Base-by-base conservation (phyloP, 1,139 yeast genomes). In the Geotrichum bryndzae region DNA sequence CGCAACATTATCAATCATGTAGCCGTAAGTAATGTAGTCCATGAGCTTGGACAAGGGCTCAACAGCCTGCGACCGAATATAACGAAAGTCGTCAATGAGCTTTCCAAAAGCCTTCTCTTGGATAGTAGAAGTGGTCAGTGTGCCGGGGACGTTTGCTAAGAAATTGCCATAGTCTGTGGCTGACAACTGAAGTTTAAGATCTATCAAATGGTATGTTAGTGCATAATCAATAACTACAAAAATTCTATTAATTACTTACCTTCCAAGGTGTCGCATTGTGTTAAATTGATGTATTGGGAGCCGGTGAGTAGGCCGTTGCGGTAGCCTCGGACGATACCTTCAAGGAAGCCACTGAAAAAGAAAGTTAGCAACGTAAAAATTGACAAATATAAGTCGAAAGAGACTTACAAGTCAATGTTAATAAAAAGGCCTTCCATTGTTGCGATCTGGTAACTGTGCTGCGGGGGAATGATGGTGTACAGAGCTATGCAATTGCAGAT, bases 1-100 rank as follows among this genome's bases (percentile, higher is more conserved):
- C 35, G 95, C 90, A 54, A 94, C 97, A 74, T 95, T 95, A 77
- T 95, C 99, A 73, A 95, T 95, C 99, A 95, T 95, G 77, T 95
- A 95, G 13, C 97, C 96, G 74, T 91, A 94, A 55, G 95, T 87
- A 72, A 95, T 90, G 75, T 79, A 95, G 74, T 95, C 96, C 84
- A 95, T 82, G 72, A 92, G 91, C 73, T 85, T 84, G 57, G 90
- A 79, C 70, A 92, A 79, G 51, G 86, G 88, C 63, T 92, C 94
- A 51, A 88, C 85, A 1, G 97, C 86, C 74, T 94, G 96, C 52
- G 89, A 83, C 66, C 88, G 84, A 64, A 95, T 80, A 75, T 91
- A 94, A 66, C 88, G 86, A 76, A 91, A 95, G 74, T 94, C 96
- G 58, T 84, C 85, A 70, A 86, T 87, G 65, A 94, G 79, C 74